Percentiles rank a stretch among this genome's conserved stretches.
phyloP scores from a whole-genome alignment of 78 protist species.

The Acrasis kona region DNA sequence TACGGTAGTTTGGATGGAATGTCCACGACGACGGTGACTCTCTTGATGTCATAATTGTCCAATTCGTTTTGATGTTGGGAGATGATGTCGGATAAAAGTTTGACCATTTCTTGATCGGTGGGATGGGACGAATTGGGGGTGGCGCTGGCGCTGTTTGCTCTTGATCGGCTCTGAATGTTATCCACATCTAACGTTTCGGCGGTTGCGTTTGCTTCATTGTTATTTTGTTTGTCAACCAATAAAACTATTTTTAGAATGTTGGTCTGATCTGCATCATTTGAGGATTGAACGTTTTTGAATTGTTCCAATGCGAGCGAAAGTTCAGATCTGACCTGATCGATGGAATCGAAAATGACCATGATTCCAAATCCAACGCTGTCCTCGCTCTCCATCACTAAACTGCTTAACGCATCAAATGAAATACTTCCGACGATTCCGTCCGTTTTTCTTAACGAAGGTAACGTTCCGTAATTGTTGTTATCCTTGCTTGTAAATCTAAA shows the following conservation, averaged over 20 bases:
- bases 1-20: slow-evolving; percentile 17
- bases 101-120: background rate
- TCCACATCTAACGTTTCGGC: background rate
- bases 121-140: too few relatives aligned
- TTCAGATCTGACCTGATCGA: background rate
- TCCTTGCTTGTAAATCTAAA: background rate
- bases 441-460: too few relatives aligned
- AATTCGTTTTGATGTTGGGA: background rate
- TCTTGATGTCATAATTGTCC: background rate
- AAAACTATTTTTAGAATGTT: background rate
- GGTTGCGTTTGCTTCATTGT: too few relatives aligned
- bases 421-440: background rate
- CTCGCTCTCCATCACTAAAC: background rate
- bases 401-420: background rate
- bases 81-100: slow-evolving; percentile 8
- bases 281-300: background rate
- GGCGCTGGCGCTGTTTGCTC: too few relatives aligned
- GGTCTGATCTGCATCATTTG: background rate
- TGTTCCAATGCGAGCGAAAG: background rate
- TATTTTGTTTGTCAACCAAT: too few relatives aligned
- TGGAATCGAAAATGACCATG: background rate
- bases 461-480: too few relatives aligned
- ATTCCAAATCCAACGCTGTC: background rate
- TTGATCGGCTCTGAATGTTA: too few relatives aligned
- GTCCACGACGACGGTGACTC: slow-evolving; percentile 20